Evolutionary conservation across 179 eudicot species (phyloP), one percentile per base, ranked within the genome.

Genomic region (Sideroxylon spinosum): DNA sequence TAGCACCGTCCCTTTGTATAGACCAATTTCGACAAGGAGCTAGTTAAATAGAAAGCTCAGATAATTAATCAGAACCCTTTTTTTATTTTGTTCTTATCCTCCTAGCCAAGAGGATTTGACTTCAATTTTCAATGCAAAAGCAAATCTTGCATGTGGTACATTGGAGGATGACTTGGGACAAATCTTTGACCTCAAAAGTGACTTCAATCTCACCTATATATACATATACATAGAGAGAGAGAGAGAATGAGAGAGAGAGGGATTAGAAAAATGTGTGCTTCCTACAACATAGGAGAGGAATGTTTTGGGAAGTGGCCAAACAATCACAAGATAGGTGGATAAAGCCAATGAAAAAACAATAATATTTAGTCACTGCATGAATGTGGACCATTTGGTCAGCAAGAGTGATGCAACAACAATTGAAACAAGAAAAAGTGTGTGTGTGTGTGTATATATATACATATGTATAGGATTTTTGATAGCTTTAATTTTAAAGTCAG

Each of bases 281-380:
- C 75, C 80, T 53, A 60, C 3, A 59, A 61, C 60, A 25, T 70
- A 6, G 80, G 80, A 60, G 29, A 7, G n/a, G 69, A 37, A 37
- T 37, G 44, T 37, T 37, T 37, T 37, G 44, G 68, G 74, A 48
- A 23, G 74, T 29, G 50, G 73, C 14, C 6, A 46, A 20, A 14
- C 56, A 52, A 17, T 11, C 56, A 48, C 25, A 48, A n/a, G 65
- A 10, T 19, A 13, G 19, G 16, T 55, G 20, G 46, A 68, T 44
- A 66, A 28, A 28, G 22, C 9, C 16, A 50, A 44, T 52, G 26
- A 20, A 20, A 37, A 3, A 1, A 32, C 3, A 37, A 37, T 37
- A 37, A 37, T 37, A 37, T 37, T 37, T 37, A 37, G 44, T 37
- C 3, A 37, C 44, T 22, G 53, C 55, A 20, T n/a, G 25, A 19